A percentile compares a stretch with the other conserved stretches of the same genome.
phyloP scores from a whole-genome alignment of 2,329 filamentous ascomycete species.

The Nothophaeocryptopus gaeumannii region DNA sequence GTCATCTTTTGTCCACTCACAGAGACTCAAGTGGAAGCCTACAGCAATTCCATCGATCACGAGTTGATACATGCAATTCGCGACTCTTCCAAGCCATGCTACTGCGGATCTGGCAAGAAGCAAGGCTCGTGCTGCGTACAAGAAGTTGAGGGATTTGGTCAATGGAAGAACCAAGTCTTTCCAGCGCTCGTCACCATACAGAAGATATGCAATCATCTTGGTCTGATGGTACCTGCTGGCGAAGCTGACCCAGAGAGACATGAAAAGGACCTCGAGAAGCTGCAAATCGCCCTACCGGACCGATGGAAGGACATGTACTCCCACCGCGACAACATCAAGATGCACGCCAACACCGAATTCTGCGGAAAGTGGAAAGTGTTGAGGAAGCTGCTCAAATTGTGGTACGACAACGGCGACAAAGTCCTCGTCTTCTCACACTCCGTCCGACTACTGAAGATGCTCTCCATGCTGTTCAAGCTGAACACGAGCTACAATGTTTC shows the following conservation, averaged over 20 bases:
- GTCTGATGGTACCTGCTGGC: slow-evolving; percentile 70
- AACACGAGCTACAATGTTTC: slow-evolving; percentile 83
- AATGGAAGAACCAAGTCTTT: slow-evolving; percentile 78
- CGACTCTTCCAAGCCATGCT: slow-evolving; percentile 64
- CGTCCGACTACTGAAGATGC: slow-evolving; percentile 76
- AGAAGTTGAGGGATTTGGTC: slow-evolving; percentile 57
- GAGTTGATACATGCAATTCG: slow-evolving; percentile 68
- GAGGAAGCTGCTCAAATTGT: slow-evolving; percentile 80
- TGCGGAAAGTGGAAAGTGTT: slow-evolving; percentile 97
- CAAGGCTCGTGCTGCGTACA: slow-evolving; percentile 78
- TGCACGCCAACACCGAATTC: slow-evolving; percentile 81
- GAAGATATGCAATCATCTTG: slow-evolving; percentile 91
- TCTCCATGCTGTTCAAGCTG: slow-evolving; percentile 80
- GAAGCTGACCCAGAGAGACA: slow-evolving; percentile 69
- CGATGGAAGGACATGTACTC: slow-evolving; percentile 71
- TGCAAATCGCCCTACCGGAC: slow-evolving; percentile 72
- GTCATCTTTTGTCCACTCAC: slow-evolving; percentile 95
- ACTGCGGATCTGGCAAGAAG: slow-evolving; percentile 66
- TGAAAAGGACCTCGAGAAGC: slow-evolving; percentile 68
- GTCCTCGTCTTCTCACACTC: slow-evolving; percentile 94
- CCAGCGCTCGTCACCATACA: slow-evolving; percentile 78
- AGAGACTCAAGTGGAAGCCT: slow-evolving; percentile 74
- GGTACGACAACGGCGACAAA: slow-evolving; percentile 87
- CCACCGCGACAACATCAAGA: slow-evolving; percentile 73
- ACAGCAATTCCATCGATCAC: slow-evolving; percentile 75